Evolutionary conservation across 2,329 filamentous ascomycete species (phyloP), one percentile per base, ranked within the genome.

Genomic region (Botrytis galanthina): DNA sequence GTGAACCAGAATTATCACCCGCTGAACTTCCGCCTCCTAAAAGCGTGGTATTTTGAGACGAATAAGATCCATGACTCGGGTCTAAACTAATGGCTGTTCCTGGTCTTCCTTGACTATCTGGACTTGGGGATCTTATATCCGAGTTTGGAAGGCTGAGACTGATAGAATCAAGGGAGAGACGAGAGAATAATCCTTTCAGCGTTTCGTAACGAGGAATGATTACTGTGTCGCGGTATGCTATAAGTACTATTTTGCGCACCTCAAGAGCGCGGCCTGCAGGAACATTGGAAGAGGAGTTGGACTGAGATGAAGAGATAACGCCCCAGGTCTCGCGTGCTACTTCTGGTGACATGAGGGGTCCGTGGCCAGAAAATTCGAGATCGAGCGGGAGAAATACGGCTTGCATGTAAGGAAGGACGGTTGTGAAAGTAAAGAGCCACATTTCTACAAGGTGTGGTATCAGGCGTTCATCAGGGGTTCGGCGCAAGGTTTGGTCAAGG

Each of bases 371-470:
- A 81, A 99, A 97, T 81, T 99, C 96, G 18, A 97, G 88, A 80
- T 99, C 96, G 1, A 99, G 84, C 0, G 95, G 96, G 2, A 99
- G 85, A 80, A 99, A 98, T 1, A 98, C 95, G 1, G 95, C 94
- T 84, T 98, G 95, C 78, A 99, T 91, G 80, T 97, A 98, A 0
- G 96, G 96, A 8, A 98, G 84, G 54, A 98, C 93, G 10, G 89
- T 92, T 4, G 94, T 95, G 79, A 98, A 98, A 0, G 96, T 95
- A 64, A 96, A 91, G 74, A 97, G 89, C 96, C 96, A 99, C 80
- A 98, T 90, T 80, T 97, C 94, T 3, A 98, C 95, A 0, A 99
- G 86, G 73, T 94, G 90, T 0, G 94, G 93, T 35, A 98, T 94
- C n/a, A 98, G 88, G 48, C 92, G 89, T 75, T 97, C 95, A 79